Evolutionary conservation across 2,329 filamentous ascomycete genomes (phyloP).

Genomic region (Xylariaceae sp.): DNA sequence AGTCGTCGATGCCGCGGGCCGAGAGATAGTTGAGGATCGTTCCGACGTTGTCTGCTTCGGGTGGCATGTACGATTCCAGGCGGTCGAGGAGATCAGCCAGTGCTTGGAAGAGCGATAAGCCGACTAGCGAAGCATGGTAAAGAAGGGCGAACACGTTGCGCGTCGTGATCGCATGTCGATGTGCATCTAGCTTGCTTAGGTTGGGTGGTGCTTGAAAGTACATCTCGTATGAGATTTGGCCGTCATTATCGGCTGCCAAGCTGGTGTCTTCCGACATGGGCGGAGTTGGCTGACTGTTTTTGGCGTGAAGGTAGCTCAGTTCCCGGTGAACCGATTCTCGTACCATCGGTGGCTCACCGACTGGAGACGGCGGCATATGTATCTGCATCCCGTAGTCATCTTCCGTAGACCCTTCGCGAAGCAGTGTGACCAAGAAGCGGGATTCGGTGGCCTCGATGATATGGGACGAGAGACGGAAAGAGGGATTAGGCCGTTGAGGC

Average conservation of each 20-base stretch:
- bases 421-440: constrained; percentile 45
- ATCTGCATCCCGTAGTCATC: constrained; percentile 36
- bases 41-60: constrained; percentile 51
- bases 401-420: constrained; percentile 50
- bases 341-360: constrained; percentile 37
- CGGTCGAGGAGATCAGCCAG: constrained; percentile 58
- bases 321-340: constrained; percentile 27
- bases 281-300: constrained; percentile 35
- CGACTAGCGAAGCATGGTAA: constrained; percentile 61
- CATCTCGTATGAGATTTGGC: constrained; percentile 57
- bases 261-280: constrained; percentile 41
- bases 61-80: constrained; percentile 54
- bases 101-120: constrained; percentile 58
- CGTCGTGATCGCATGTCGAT: constrained; percentile 60
- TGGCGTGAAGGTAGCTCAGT: constrained; percentile 18
- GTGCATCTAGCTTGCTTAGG: constrained; percentile 42
- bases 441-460: constrained; percentile 56
- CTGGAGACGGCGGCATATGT: constrained; percentile 38
- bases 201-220: constrained; percentile 56
- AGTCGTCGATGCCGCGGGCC: constrained; percentile 58
- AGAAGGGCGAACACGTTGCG: constrained; percentile 66
- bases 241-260: constrained; percentile 39
- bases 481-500: constrained; percentile 42
- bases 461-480: constrained; percentile 54
- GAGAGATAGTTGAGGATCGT: constrained; percentile 59